A percentile compares a stretch with the other conserved stretches of the same genome.
These are phyloP conservation scores for Globisporangium lucens DNA, from an alignment of 352 stramenopile genomes.

Conservation along the genomic window DNA sequence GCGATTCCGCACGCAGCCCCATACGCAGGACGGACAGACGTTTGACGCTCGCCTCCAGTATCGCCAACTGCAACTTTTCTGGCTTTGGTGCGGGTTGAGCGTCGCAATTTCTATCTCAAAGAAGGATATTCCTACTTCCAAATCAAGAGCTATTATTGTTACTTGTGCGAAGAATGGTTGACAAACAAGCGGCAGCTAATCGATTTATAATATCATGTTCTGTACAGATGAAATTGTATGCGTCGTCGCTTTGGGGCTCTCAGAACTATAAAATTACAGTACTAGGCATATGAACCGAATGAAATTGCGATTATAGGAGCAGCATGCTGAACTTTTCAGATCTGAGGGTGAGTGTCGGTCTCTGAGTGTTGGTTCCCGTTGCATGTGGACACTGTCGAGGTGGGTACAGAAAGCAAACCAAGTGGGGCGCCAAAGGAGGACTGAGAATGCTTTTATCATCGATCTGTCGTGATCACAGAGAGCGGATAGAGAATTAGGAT, in stretches of 20 bases:
- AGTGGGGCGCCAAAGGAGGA: neutral
- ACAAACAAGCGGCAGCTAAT: neutral
- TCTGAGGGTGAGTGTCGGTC: neutral
- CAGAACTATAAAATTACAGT: neutral
- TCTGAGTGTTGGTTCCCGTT: neutral
- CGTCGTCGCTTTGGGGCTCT: too few relatives aligned
- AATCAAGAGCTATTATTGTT: too few relatives aligned
- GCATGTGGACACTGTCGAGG: neutral
- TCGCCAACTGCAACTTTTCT: slow-evolving; percentile 14
- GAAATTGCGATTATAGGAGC: neutral
- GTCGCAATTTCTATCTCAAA: neutral
- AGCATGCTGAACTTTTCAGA: neutral
- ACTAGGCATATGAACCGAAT: neutral
- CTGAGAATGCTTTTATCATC: neutral
- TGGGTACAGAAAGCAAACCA: neutral
- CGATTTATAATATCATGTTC: neutral
- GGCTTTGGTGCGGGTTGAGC: neutral
- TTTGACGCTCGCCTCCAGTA: neutral
- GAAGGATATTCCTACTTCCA: neutral
- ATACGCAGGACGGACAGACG: neutral
- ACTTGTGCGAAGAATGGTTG: too few relatives aligned
- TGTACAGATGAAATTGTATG: neutral
- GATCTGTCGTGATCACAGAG: neutral
- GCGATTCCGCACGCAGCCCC: neutral
- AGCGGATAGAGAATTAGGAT: too few relatives aligned